Evolutionary conservation across 2,329 filamentous ascomycete genomes (phyloP).

Genomic region (Cladosporium sp.): DNA sequence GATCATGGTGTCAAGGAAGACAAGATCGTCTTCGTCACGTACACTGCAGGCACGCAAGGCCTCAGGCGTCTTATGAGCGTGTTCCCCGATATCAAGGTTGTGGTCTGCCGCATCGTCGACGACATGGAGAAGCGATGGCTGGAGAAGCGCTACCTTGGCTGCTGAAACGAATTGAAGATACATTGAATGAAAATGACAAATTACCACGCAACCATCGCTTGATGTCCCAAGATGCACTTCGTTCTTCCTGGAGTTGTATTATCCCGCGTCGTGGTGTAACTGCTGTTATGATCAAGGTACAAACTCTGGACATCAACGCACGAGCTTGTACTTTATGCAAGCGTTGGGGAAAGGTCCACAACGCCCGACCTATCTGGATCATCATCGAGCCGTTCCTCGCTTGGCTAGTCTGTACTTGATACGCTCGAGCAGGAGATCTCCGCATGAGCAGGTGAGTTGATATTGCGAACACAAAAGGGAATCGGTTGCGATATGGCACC

Average conservation of each 20-base stretch:
- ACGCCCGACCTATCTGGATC: neutral
- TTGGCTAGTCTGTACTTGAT: neutral
- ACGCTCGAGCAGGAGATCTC: neutral
- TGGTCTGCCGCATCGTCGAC: conserved; percentile 78
- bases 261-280: neutral
- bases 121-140: conserved; percentile 88
- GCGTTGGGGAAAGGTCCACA: neutral
- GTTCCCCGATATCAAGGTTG: conserved; percentile 83
- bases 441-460: neutral
- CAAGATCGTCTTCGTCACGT: conserved; percentile 89
- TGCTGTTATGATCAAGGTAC: neutral
- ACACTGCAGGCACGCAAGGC: conserved; percentile 81
- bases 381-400: neutral
- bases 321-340: neutral
- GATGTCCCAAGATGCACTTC: neutral
- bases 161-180: conserved; percentile 48
- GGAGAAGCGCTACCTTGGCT: conserved; percentile 87
- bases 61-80: conserved; percentile 84
- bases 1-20: conserved; percentile 88
- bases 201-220: neutral
- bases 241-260: neutral
- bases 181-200: neutral
- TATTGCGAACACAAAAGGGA: neutral
- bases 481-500: neutral
- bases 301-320: no score